Conservation (phyloP, 2,329 filamentous ascomycete species). For the Hymenoscyphus scutula region DNA sequence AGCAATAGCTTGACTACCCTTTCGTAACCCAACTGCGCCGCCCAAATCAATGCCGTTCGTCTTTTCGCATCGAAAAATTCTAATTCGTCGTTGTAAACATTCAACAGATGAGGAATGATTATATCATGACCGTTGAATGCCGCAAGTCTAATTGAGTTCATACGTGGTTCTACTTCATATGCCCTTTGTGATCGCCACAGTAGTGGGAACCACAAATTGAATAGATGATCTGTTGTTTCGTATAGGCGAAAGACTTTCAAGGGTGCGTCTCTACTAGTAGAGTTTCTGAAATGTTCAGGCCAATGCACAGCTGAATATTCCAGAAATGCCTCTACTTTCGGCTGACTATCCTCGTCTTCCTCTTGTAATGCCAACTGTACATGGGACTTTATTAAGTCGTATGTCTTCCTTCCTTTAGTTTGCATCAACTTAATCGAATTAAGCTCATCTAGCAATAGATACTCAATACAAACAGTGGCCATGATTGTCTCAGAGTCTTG, state of each 20-base stretch:
- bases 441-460: background rate
- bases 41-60: background rate
- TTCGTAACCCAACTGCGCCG: background rate
- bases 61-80: background rate
- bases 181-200: background rate
- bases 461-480: background rate
- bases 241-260: background rate
- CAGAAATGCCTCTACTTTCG: background rate
- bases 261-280: background rate
- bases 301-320: background rate
- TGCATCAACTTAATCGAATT: background rate
- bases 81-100: background rate
- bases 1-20: conserved; percentile 1
- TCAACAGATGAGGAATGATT: background rate
- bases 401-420: background rate
- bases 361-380: background rate
- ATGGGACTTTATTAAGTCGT: no score
- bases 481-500: background rate
- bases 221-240: background rate
- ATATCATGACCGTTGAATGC: background rate
- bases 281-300: background rate
- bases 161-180: background rate
- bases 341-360: background rate
- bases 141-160: background rate
- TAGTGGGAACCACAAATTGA: background rate